phyloP scores from a whole-genome alignment of 148 eudicot genomes.

The Cornus controversa region DNA sequence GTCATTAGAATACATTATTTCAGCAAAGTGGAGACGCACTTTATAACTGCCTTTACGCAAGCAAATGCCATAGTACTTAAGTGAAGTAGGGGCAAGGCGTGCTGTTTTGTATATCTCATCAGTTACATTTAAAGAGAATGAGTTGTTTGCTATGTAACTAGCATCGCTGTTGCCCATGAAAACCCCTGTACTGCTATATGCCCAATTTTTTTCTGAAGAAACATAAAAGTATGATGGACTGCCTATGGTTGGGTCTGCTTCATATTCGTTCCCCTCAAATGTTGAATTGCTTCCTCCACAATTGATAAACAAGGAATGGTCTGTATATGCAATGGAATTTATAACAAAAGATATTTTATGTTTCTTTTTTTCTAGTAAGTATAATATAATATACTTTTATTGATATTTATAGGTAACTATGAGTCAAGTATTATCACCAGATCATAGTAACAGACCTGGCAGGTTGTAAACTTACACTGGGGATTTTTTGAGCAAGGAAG shows the following conservation, averaged over 20 bases:
- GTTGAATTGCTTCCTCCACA: slow-evolving; percentile 61
- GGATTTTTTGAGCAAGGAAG: slow-evolving; percentile 54
- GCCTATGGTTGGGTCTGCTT: slow-evolving; percentile 33
- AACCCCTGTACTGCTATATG: slow-evolving; percentile 69
- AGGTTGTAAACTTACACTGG: slow-evolving; percentile 36
- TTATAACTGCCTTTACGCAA: slow-evolving; percentile 60
- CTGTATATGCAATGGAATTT: slow-evolving; percentile 31
- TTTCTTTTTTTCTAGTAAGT: too few species aligned
- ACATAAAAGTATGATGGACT: slow-evolving; percentile 53
- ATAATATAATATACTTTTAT: neutral
- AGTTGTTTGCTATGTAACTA: slow-evolving; percentile 29
- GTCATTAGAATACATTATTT: slow-evolving; percentile 49
- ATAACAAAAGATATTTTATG: neutral
- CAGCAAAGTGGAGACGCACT: slow-evolving; percentile 83
- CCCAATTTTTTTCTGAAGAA: slow-evolving; percentile 59
- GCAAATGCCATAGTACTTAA: slow-evolving; percentile 78
- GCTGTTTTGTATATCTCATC: slow-evolving; percentile 57
- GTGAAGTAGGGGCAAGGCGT: slow-evolving; percentile 67
- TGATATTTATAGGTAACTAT: neutral
- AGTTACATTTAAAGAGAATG: slow-evolving; percentile 30
- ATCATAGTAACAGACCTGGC: slow-evolving; percentile 3
- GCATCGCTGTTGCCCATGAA: slow-evolving; percentile 33
- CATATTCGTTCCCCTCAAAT: slow-evolving; percentile 45
- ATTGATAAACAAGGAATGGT: slow-evolving; percentile 62
- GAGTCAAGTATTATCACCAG: neutral